phyloP scores from a whole-genome alignment of 2,329 filamentous ascomycete species.

The Phoma sp. region DNA sequence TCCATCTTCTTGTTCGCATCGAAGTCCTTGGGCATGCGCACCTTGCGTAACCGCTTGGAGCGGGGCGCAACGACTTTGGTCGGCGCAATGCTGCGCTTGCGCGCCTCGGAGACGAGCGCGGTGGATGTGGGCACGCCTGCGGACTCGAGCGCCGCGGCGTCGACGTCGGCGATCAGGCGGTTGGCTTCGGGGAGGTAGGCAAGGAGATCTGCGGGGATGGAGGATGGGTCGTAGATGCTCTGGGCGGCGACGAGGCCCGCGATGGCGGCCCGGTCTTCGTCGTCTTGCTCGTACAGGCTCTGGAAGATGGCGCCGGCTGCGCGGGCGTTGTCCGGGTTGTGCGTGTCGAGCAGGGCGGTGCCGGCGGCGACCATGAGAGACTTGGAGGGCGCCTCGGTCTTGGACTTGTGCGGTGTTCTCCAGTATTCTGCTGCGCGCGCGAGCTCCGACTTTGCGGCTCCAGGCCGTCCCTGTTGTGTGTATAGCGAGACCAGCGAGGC shows the following conservation, averaged over 20 bases:
- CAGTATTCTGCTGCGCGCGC: constrained; percentile 82
- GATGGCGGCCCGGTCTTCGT: constrained; percentile 71
- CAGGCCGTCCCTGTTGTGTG: constrained; percentile 73
- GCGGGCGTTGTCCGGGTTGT: constrained; percentile 69
- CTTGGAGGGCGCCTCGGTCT: constrained; percentile 50
- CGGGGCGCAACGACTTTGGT: constrained; percentile 55
- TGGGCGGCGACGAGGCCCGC: constrained; percentile 88
- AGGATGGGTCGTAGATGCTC: constrained; percentile 65
- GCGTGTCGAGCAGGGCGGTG: constrained; percentile 79
- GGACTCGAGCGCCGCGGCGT: constrained; percentile 68
- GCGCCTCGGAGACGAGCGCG: constrained; percentile 47
- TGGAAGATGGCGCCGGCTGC: constrained; percentile 81
- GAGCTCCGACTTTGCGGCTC: constrained; percentile 74
- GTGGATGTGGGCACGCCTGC: constrained; percentile 64
- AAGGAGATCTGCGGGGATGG: constrained; percentile 60
- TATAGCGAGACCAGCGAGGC: constrained; percentile 82
- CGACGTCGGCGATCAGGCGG: constrained; percentile 64
- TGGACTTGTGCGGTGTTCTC: constrained; percentile 64
- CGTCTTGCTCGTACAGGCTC: constrained; percentile 68
- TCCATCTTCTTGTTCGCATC: constrained; percentile 82
- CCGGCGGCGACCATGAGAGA: constrained; percentile 77
- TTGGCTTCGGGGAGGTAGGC: constrained; percentile 66
- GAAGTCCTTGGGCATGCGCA: constrained; percentile 73
- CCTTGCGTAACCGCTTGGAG: constrained; percentile 64
- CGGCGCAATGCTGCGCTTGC: constrained; percentile 45